Evolutionary conservation across 495 filamentous ascomycete genomes (phyloP).

Genomic region (Barbatosphaeria neglecta): DNA sequence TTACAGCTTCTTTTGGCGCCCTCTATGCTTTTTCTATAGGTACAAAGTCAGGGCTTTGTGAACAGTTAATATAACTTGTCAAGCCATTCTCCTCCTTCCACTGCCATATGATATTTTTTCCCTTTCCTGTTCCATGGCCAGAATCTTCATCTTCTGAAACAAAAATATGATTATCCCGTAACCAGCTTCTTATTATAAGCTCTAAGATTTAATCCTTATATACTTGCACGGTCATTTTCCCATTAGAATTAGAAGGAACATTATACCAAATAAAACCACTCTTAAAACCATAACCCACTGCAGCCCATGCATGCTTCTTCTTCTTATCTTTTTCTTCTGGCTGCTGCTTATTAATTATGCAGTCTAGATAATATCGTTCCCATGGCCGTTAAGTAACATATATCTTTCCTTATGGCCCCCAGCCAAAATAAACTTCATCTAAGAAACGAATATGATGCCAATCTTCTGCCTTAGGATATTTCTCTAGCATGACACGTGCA

Average conservation of each 20-base stretch:
- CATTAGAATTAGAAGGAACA: not conserved
- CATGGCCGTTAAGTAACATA: not conserved
- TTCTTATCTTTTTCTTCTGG: not conserved
- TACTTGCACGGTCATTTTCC: not conserved
- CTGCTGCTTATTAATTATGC: not conserved
- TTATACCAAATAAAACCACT: not conserved
- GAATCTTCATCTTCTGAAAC: not conserved
- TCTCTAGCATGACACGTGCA: not conserved
- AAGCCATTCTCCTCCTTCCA: too few relatives aligned
- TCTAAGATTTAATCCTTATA: not conserved
- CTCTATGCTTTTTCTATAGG: too few relatives aligned
- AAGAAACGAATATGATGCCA: not conserved
- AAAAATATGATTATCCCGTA: not conserved
- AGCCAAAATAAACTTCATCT: not conserved
- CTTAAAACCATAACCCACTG: not conserved
- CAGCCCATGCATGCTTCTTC: not conserved
- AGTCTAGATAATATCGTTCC: not conserved
- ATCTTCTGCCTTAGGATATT: not conserved
- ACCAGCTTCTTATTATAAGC: not conserved
- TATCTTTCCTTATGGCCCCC: not conserved
- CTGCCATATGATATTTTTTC: not conserved
- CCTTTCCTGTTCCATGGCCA: not conserved
- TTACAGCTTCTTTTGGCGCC: not conserved
- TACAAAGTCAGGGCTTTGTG: not conserved
- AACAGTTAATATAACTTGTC: too few relatives aligned